These are phyloP conservation scores for Amaranthus cruentus DNA, from an alignment of 148 eudicot genomes.

Conservation along the genomic window DNA sequence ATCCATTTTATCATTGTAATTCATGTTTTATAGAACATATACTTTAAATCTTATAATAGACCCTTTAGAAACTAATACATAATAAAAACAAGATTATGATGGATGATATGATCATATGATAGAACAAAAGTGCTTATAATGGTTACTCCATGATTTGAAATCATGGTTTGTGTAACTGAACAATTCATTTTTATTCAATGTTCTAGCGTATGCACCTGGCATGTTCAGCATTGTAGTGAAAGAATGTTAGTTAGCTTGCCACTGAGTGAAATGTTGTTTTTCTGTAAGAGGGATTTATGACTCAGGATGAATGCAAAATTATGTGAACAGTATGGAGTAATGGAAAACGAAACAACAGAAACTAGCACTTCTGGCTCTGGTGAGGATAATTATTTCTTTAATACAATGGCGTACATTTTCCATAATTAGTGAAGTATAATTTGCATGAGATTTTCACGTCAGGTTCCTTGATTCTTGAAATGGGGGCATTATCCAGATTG, in stretches of 20 bases:
- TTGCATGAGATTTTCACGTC: conserved; percentile 29
- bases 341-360: conserved; percentile 93
- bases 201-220: not conserved
- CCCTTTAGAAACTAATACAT: too few relatives aligned
- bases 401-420: conserved; percentile 1
- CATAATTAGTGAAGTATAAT: conserved; percentile 9
- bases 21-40: too few relatives aligned
- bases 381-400: conserved; percentile 30
- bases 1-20: too few relatives aligned
- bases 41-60: too few relatives aligned
- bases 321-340: conserved; percentile 88
- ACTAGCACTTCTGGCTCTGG: conserved; percentile 99
- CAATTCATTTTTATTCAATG: not conserved
- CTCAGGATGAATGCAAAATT: conserved; percentile 51
- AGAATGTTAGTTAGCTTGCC: conserved; percentile 6
- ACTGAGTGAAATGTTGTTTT: conserved; percentile 20
- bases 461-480: conserved; percentile 97
- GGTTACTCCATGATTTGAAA: not conserved
- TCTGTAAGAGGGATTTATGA: conserved; percentile 56
- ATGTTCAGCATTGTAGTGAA: conserved; percentile 1
- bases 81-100: too few relatives aligned
- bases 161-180: not conserved
- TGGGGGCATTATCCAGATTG: conserved; percentile 88
- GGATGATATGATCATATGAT: too few relatives aligned
- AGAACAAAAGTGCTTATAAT: too few relatives aligned